Percentiles rank a stretch among this genome's conserved stretches.
Evolutionary conservation across 2,329 filamentous ascomycete genomes (phyloP).

Genomic region (Sarocladiaceae sp.): DNA sequence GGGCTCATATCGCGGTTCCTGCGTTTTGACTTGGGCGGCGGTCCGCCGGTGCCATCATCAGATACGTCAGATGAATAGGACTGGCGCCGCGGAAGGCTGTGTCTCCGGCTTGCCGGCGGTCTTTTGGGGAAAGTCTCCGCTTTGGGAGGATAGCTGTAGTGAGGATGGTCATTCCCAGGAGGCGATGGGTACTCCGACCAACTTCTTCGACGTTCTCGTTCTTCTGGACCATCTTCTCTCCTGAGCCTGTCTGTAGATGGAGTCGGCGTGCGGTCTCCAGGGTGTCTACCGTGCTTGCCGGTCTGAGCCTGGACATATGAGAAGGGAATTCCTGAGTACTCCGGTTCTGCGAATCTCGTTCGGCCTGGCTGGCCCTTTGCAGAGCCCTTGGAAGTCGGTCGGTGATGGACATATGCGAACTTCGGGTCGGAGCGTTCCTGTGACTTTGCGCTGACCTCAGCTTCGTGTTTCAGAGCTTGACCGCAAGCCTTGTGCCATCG

Average conservation of each 20-base stretch:
- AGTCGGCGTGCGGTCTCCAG: conserved; percentile 25
- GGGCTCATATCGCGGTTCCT: conserved; percentile 13
- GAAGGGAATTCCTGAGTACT: conserved; percentile 19
- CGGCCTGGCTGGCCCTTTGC: background rate
- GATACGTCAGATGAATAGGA: conserved; percentile 33
- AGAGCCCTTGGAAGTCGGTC: conserved; percentile 12
- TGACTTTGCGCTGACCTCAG: conserved; percentile 24
- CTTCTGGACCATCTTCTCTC: conserved; percentile 35
- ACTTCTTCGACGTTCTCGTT: conserved; percentile 41
- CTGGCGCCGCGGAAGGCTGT: conserved; percentile 44
- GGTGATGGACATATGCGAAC: conserved; percentile 31
- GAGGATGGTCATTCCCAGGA: conserved; percentile 23
- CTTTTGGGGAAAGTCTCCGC: conserved; percentile 16
- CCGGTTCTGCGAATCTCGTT: conserved; percentile 19
- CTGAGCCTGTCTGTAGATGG: conserved; percentile 30
- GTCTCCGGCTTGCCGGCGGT: conserved; percentile 32
- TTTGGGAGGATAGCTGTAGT: conserved; percentile 19
- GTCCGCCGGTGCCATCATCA: conserved; percentile 30
- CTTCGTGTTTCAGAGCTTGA: conserved; percentile 62
- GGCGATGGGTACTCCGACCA: conserved; percentile 46
- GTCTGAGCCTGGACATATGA: conserved; percentile 3
- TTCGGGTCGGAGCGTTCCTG: conserved; percentile 30
- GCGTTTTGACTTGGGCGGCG: conserved; percentile 19
- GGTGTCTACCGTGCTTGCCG: conserved; percentile 14
- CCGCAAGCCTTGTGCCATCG: conserved; percentile 81